These are phyloP conservation scores for Aspergillus sp. DNA, from an alignment of 2,329 filamentous ascomycete genomes.

Conservation along the genomic window DNA sequence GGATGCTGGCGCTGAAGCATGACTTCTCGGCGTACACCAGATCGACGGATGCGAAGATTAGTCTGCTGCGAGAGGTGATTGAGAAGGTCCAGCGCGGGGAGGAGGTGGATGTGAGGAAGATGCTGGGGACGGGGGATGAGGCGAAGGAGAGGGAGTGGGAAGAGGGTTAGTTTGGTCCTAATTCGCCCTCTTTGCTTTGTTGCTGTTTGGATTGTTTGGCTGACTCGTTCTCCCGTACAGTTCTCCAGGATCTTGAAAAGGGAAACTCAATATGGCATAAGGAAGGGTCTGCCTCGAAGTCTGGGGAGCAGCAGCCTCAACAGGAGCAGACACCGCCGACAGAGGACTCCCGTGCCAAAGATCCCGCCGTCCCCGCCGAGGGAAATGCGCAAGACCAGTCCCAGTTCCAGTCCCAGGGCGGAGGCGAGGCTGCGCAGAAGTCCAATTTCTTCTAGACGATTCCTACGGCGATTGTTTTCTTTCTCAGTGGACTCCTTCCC, in stretches of 20 bases:
- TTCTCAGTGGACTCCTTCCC: no score
- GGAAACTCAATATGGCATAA: slow-evolving; percentile 32
- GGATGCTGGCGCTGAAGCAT: slow-evolving; percentile 73
- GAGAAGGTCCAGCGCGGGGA: slow-evolving; percentile 38
- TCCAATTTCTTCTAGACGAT: slow-evolving; percentile 24
- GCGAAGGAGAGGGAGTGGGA: slow-evolving; percentile 79
- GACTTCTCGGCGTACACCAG: slow-evolving; percentile 64
- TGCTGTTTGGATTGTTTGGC: slow-evolving; percentile 4
- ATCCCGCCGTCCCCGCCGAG: slow-evolving; percentile 8
- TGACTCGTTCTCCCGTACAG: slow-evolving; percentile 12
- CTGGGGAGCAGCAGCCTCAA: slow-evolving; percentile 3
- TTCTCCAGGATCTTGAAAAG: slow-evolving; percentile 31
- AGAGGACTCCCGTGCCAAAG: slow-evolving; percentile 8
- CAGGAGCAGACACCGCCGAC: slow-evolving; percentile 5
- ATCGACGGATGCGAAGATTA: slow-evolving; percentile 69
- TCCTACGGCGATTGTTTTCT: no score
- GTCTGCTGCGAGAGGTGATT: slow-evolving; percentile 57
- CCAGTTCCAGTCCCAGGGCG: no score
- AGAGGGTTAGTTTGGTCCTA: slow-evolving; percentile 50
- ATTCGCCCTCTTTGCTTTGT: not conserved
- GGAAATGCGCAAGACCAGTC: slow-evolving; percentile 7
- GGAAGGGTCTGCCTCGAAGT: slow-evolving; percentile 10
- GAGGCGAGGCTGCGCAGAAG: slow-evolving; percentile 16
- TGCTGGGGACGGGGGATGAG: slow-evolving; percentile 68
- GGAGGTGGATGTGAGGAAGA: slow-evolving; percentile 73